Percentiles rank a stretch among this genome's conserved stretches.
Evolutionary conservation across 441 rosid species (phyloP).

Genomic region (Macaranga tanarius): DNA sequence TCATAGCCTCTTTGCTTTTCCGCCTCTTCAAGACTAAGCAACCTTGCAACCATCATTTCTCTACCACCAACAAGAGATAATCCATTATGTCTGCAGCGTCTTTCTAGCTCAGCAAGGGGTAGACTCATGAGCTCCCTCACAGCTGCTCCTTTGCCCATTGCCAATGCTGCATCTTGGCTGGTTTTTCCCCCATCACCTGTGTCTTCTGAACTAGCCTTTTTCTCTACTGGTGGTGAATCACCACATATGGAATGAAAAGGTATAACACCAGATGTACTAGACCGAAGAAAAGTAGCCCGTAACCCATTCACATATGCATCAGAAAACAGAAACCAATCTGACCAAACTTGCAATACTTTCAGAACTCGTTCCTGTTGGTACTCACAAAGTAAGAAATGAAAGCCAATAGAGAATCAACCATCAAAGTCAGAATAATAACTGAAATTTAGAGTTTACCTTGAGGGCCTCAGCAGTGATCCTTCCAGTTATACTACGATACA

Average conservation of each 20-base stretch:
- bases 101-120: constrained; percentile 89
- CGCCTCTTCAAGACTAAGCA: constrained; percentile 93
- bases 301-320: constrained; percentile 97
- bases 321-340: constrained; percentile 99
- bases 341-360: constrained; percentile 99
- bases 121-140: constrained; percentile 86
- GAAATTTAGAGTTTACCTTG: constrained; percentile 50
- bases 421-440: constrained; percentile 6
- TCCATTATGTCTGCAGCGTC: constrained; percentile 98
- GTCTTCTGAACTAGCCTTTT: constrained; percentile 50
- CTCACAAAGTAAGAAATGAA: constrained; percentile 1
- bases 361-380: constrained; percentile 83
- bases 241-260: constrained; percentile 89
- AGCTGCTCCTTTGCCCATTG: constrained; percentile 97
- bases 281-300: constrained; percentile 92
- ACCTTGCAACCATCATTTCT: constrained; percentile 92
- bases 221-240: constrained; percentile 81
- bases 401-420: constrained; percentile 11
- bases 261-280: constrained; percentile 82
- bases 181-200: constrained; percentile 44
- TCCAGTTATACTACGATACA: constrained; percentile 92
- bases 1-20: constrained; percentile 93
- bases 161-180: constrained; percentile 90
- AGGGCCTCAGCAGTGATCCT: constrained; percentile 99
- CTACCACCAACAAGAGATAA: constrained; percentile 98